A percentile compares a stretch with the other conserved stretches of the same genome.
These are phyloP conservation scores for Friedmanniomyces simplex DNA, from an alignment of 495 filamentous ascomycete genomes.

Conservation along the genomic window DNA sequence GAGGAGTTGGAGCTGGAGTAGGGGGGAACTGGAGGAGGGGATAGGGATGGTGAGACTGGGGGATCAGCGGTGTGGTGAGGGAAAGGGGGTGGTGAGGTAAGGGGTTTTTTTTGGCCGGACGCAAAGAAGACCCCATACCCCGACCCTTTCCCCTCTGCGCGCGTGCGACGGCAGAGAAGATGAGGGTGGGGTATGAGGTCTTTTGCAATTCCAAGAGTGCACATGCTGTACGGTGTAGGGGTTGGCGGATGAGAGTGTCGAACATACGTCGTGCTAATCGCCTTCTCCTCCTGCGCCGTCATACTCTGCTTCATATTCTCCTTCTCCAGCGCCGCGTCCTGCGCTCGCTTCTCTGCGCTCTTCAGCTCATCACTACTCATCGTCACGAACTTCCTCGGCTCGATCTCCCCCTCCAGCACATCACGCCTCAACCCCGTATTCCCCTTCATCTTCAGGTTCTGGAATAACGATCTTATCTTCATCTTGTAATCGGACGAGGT, in stretches of 20 bases:
- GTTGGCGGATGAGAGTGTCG: neutral
- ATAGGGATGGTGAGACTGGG: no score
- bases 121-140: slow-evolving; percentile 22
- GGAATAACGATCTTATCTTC: slow-evolving; percentile 83
- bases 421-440: slow-evolving; percentile 64
- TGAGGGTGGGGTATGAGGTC: slow-evolving; percentile 15
- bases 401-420: slow-evolving; percentile 63
- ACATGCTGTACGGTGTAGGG: no score
- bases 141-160: neutral
- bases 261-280: slow-evolving; percentile 54
- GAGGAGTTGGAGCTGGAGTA: no score
- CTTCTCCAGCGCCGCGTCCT: slow-evolving; percentile 60
- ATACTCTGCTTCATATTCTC: slow-evolving; percentile 94
- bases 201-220: neutral
- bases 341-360: slow-evolving; percentile 54
- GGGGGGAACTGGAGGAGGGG: no score
- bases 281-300: slow-evolving; percentile 79
- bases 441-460: slow-evolving; percentile 85
- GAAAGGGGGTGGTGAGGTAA: neutral
- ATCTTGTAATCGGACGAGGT: slow-evolving; percentile 60
- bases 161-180: neutral
- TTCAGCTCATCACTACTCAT: slow-evolving; percentile 71
- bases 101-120: slow-evolving; percentile 6
- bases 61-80: neutral
- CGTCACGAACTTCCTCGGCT: slow-evolving; percentile 58